These are phyloP conservation scores for Diplodia scrobiculata DNA, from an alignment of 2,329 filamentous ascomycete species.

Conservation along the genomic window DNA sequence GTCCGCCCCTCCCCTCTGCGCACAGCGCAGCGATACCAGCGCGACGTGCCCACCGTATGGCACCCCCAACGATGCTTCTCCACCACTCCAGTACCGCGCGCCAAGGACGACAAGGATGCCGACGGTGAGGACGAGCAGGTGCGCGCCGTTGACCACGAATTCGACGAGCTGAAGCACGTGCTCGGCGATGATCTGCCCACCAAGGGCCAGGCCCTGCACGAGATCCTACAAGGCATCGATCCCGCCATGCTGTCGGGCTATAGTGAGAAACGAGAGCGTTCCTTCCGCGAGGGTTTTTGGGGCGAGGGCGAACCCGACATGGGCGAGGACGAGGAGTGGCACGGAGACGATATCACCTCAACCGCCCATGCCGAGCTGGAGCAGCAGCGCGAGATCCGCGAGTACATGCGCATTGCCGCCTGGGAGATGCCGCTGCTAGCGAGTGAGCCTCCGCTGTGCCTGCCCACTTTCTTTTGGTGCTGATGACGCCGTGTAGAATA, in stretches of 20 bases:
- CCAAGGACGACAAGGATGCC: conserved; percentile 19
- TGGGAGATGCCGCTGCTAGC: conserved; percentile 95
- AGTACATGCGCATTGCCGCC: conserved; percentile 82
- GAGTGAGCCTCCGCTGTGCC: conserved; percentile 60
- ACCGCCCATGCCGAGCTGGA: conserved; percentile 86
- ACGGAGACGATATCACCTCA: conserved; percentile 80
- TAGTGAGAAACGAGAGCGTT: background rate
- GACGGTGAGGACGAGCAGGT: conserved; percentile 11
- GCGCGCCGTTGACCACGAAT: conserved; percentile 2
- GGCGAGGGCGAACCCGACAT: conserved; percentile 39
- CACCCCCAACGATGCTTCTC: conserved; percentile 28
- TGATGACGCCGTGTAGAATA: conserved; percentile 60
- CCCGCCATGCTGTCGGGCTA: conserved; percentile 4
- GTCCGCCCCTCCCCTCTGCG: conserved; percentile 1
- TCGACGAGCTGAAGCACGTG: conserved; percentile 21
- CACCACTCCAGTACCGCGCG: conserved; percentile 12
- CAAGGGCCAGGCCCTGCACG: conserved; percentile 4
- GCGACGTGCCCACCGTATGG: background rate
- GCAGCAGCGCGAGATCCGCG: conserved; percentile 80
- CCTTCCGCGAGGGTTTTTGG: conserved; percentile 39
- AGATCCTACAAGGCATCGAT: conserved; percentile 15
- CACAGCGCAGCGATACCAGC: background rate
- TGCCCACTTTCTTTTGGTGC: background rate
- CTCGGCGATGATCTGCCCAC: conserved; percentile 26
- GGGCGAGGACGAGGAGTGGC: conserved; percentile 34